Percentiles rank a stretch among this genome's conserved stretches.
These are phyloP conservation scores for Wickerhamiella vanderwaltii DNA, from an alignment of 805 yeast species.

Conservation along the genomic window DNA sequence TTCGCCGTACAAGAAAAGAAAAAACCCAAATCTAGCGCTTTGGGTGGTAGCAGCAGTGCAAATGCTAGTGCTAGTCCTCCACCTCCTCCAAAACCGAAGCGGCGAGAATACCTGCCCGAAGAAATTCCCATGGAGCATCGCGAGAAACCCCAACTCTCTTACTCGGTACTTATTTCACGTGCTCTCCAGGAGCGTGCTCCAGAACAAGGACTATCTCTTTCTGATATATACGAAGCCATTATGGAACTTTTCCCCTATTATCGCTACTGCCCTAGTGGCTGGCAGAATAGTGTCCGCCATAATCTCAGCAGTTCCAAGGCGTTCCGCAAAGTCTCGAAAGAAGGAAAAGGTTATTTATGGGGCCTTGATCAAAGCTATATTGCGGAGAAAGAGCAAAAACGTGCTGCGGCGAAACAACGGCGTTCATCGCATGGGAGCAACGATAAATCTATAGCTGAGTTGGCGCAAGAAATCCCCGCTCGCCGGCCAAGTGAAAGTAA, in stretches of 20 bases:
- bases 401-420: conserved; percentile 27
- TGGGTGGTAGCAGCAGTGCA: conserved; percentile 6
- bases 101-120: conserved; percentile 53
- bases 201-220: conserved; percentile 62
- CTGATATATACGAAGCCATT: conserved; percentile 78
- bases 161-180: conserved; percentile 67
- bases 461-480: conserved; percentile 24
- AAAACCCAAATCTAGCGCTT: conserved; percentile 1
- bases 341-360: conserved; percentile 94
- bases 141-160: conserved; percentile 70
- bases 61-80: conserved; percentile 5
- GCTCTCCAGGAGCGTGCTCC: conserved; percentile 59
- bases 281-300: conserved; percentile 93
- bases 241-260: conserved; percentile 84
- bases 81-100: conserved; percentile 17
- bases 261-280: conserved; percentile 88
- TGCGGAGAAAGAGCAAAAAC: conserved; percentile 69
- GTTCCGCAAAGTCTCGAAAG: conserved; percentile 67
- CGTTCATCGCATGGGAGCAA: conserved; percentile 19
- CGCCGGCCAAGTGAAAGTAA: conserved; percentile 11
- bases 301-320: conserved; percentile 77
- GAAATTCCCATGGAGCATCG: conserved; percentile 85
- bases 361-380: conserved; percentile 77
- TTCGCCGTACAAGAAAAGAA: conserved; percentile 19
- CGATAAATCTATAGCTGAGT: conserved; percentile 26